Base-by-base conservation (phyloP, 257 asterid species). In the Leptodermis oblonga region DNA sequence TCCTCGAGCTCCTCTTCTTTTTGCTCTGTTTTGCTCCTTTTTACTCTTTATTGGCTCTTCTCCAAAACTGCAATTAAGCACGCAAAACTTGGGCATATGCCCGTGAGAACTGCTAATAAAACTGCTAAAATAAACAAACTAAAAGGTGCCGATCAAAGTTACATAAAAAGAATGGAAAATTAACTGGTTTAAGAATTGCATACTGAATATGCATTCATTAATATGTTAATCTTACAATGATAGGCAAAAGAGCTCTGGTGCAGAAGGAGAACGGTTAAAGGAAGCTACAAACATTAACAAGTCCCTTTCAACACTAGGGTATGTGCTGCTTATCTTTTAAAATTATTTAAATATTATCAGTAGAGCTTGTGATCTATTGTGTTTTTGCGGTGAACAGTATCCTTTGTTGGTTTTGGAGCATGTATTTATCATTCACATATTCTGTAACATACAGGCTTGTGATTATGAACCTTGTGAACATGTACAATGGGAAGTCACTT, bases 181-280 rank as follows among this genome's bases (percentile, higher is more conserved):
- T 66, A 56, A 37, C n/a, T n/a, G n/a, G 49, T 46, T 25, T 67
- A 15, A 13, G 33, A 6, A 61, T 58, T 15, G 52, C 30, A 22
- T 10, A 31, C 4, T n/a, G 28, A 11, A 59, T 43, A 62, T 26
- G 52, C 58, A 51, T 23, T 20, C 58, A 36, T 65, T 70, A 45
- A 31, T 52, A 74, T 71, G 42, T 51, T 53, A 70, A 67, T 65
- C 59, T 62, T 68, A 43, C 62, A 72, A 82, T 67, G 53, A 46
- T 68, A 94, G 97, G 91, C 99, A 94, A 82, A 91, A 94, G 85
- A 94, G 99, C 81, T 90, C 97, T 31, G 99, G 99, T 51, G 97
- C 99, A 25, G 99, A 94, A 87, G 99, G 97, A 64, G 99, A 94
- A 71, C 95, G 96, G 45, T 77, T 93, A 76, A 93, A 88, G 82